Conservation (phyloP, 2,329 filamentous ascomycete species). For the Spiromastix sp. region DNA sequence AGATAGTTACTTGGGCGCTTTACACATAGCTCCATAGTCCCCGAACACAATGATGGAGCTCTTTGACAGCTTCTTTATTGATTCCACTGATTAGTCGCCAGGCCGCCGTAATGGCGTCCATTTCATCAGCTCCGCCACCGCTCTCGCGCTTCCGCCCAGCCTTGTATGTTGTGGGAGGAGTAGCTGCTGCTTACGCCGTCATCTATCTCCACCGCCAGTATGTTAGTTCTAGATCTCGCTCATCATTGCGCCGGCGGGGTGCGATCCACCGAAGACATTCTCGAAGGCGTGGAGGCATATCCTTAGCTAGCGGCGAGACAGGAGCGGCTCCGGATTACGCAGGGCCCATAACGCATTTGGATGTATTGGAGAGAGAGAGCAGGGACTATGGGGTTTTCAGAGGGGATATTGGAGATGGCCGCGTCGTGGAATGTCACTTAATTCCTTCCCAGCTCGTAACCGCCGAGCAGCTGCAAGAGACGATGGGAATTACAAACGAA, state of each 20-base stretch:
- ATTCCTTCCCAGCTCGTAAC: slow-evolving; percentile 33
- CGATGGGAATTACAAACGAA: slow-evolving; percentile 26
- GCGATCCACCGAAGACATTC: slow-evolving; percentile 24
- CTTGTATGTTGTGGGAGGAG: slow-evolving; percentile 31
- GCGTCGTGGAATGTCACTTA: slow-evolving; percentile 30
- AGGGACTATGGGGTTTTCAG: slow-evolving; percentile 33
- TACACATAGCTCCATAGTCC: too few species aligned
- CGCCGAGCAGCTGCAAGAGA: slow-evolving; percentile 31
- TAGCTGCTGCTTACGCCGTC: slow-evolving; percentile 32
- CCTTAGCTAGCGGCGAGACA: slow-evolving; percentile 8
- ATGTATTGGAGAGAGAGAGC: slow-evolving; percentile 30
- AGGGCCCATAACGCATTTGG: slow-evolving; percentile 29
- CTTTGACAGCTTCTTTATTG: too few species aligned
- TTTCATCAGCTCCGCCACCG: slow-evolving; percentile 21
- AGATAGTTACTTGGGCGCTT: too few species aligned
- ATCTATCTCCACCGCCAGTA: slow-evolving; percentile 29
- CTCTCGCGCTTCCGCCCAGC: slow-evolving; percentile 30
- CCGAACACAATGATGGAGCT: too few species aligned
- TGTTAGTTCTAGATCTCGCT: slow-evolving; percentile 14
- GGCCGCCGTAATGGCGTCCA: too few species aligned
- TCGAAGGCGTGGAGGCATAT: slow-evolving; percentile 10
- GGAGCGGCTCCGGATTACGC: slow-evolving; percentile 2
- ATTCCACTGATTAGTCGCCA: too few species aligned
- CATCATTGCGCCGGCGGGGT: slow-evolving; percentile 28
- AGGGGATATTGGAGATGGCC: slow-evolving; percentile 32